Percentiles rank a stretch among this genome's conserved stretches.
These are phyloP conservation scores for Aspergillus olivimuriae DNA, from an alignment of 495 filamentous ascomycete genomes.

Conservation along the genomic window DNA sequence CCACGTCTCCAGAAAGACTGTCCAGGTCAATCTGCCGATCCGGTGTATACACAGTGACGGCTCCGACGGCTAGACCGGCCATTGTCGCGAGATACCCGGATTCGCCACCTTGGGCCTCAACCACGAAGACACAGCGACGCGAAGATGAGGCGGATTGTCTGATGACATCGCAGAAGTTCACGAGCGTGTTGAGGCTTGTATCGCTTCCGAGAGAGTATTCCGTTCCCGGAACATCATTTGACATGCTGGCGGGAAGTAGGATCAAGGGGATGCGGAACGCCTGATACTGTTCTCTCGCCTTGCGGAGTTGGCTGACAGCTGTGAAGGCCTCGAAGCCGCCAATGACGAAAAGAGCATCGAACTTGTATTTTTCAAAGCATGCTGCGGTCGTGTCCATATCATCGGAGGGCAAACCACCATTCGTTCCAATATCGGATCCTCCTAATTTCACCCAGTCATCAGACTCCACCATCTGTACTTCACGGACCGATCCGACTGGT, in stretches of 20 bases:
- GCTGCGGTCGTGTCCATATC: slow-evolving; percentile 72
- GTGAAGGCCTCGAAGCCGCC: slow-evolving; percentile 96
- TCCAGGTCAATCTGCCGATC: slow-evolving; percentile 87
- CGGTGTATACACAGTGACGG: slow-evolving; percentile 87
- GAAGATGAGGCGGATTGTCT: slow-evolving; percentile 90
- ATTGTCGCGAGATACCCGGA: slow-evolving; percentile 92
- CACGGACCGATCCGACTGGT: slow-evolving; percentile 71
- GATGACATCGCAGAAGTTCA: slow-evolving; percentile 91
- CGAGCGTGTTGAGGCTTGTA: slow-evolving; percentile 88
- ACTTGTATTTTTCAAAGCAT: slow-evolving; percentile 74
- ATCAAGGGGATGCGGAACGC: slow-evolving; percentile 87
- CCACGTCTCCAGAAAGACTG: slow-evolving; percentile 82
- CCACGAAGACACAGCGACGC: slow-evolving; percentile 84
- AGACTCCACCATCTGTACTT: slow-evolving; percentile 82
- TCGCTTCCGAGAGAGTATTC: slow-evolving; percentile 94
- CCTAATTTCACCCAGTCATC: slow-evolving; percentile 91
- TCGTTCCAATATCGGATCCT: slow-evolving; percentile 93
- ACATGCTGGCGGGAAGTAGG: slow-evolving; percentile 87
- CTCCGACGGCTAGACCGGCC: slow-evolving; percentile 78
- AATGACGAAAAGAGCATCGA: slow-evolving; percentile 84
- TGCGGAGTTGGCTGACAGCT: slow-evolving; percentile 72
- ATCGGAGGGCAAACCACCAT: slow-evolving; percentile 77
- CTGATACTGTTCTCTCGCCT: slow-evolving; percentile 66
- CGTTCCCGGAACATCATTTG: slow-evolving; percentile 93
- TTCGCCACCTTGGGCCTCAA: slow-evolving; percentile 94